phyloP scores from a whole-genome alignment of 164 flowering plant genomes.

The Euptelea pleiosperma region DNA sequence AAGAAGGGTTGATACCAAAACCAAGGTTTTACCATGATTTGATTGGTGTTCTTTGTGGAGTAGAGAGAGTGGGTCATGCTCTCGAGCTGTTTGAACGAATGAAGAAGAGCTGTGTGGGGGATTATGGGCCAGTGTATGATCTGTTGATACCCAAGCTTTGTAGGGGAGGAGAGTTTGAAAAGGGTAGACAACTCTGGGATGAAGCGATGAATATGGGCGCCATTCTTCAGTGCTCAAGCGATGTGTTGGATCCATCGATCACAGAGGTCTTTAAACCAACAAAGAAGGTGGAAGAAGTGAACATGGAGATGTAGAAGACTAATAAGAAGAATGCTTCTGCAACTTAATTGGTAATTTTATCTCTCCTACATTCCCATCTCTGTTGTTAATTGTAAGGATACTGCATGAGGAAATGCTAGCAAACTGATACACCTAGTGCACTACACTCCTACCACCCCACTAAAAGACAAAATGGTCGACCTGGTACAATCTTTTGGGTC shows the following conservation, averaged over 20 bases:
- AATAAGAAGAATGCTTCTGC: slow-evolving; percentile 8
- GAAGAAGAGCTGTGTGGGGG: slow-evolving; percentile 47
- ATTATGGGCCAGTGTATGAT: slow-evolving; percentile 65
- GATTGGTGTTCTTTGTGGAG: slow-evolving; percentile 62
- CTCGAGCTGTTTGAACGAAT: slow-evolving; percentile 50
- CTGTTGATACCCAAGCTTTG: slow-evolving; percentile 65
- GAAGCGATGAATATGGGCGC: slow-evolving; percentile 52
- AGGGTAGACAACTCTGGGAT: slow-evolving; percentile 65
- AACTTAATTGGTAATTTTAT: no score
- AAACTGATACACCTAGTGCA: no score
- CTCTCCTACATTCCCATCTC: no score
- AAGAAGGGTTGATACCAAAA: slow-evolving; percentile 41
- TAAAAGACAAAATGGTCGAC: no score
- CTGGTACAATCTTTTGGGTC: no score
- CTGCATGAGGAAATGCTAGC: no score
- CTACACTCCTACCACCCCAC: no score
- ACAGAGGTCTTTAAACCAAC: slow-evolving; percentile 48
- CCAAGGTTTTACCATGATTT: slow-evolving; percentile 58
- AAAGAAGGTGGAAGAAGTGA: slow-evolving; percentile 29
- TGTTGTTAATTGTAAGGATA: no score
- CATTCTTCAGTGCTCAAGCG: slow-evolving; percentile 39
- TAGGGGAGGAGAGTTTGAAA: slow-evolving; percentile 53
- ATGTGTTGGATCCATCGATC: slow-evolving; percentile 50
- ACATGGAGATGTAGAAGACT: slow-evolving; percentile 3
- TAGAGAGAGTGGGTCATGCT: slow-evolving; percentile 53